Base-by-base conservation (phyloP, 176 grass and related monocot genomes). In the Phragmites australis region DNA sequence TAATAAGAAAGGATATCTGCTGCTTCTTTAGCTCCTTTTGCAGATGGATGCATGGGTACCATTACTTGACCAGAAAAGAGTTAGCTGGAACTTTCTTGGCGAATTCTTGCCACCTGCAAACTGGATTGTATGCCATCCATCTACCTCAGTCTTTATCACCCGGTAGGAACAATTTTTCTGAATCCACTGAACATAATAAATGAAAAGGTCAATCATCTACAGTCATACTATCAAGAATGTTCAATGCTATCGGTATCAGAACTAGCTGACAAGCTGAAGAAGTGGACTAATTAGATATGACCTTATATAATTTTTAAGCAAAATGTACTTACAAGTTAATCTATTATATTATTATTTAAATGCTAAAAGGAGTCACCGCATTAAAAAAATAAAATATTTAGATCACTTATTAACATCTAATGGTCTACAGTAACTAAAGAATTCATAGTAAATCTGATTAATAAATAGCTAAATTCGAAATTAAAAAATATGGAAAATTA, bases 61-160 rank as follows among this genome's bases (percentile, higher is more conserved):
- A 31, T 87, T 91, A 8, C 75, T 85, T 21, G 81, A 86, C 92
- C 90, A 99, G 71, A 89, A 65, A 23, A 99, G 82, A 39, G 86
- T 86, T 70, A 99, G n/a, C 66, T 70, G 82, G 72, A 95, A 95
- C 74, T 91, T 99, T 73, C 84, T 95, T 42, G 92, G 96, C 1
- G 96, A 87, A 53, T 84, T 81, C 55, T 93, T 95, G 41, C 92
- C 96, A 15, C 93, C 96, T 26, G 96, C 84, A 90, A 95, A 99
- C 81, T 99, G 96, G 73, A 95, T 91, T 16, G 75, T 84, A 15
- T 99, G 96, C 96, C 90, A 99, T 57, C 90, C 88, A 51, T 93
- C 88, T 2, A 93, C 40, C 78, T 79, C 75, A 4, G 55, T 93
- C 87, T 95, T 95, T 99, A 9, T 64, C 53, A 29, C 96, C 90